Percentiles rank a stretch among this genome's conserved stretches.
Evolutionary conservation across 2,329 filamentous ascomycete genomes (phyloP).

Genomic region (Fusarium albosuccineum): DNA sequence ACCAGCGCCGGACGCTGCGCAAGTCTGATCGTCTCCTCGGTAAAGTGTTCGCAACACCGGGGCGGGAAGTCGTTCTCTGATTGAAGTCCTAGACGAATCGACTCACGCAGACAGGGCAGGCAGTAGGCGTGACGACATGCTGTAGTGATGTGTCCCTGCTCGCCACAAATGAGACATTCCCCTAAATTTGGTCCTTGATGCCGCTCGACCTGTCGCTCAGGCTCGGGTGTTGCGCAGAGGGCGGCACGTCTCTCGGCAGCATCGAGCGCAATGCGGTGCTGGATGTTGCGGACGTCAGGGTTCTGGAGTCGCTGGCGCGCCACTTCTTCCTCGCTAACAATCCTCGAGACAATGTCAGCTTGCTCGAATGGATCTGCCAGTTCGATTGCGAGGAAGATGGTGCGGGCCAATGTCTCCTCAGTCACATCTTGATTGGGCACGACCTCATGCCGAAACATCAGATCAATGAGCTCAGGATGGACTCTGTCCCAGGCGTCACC

Average conservation of each 20-base stretch:
- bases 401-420: conserved; percentile 28
- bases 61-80: conserved; percentile 41
- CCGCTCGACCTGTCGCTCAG: not conserved
- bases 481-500: conserved; percentile 24
- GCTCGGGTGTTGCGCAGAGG: conserved; percentile 1
- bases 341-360: conserved; percentile 32
- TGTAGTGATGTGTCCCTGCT: conserved; percentile 7
- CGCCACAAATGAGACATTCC: conserved; percentile 38
- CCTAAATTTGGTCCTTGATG: not conserved
- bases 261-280: conserved; percentile 28
- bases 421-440: conserved; percentile 21
- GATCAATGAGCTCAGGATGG: conserved; percentile 40
- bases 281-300: conserved; percentile 27
- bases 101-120: conserved; percentile 32
- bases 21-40: conserved; percentile 25
- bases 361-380: conserved; percentile 36
- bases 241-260: conserved; percentile 23
- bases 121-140: conserved; percentile 42
- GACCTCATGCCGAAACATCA: conserved; percentile 23
- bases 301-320: conserved; percentile 29
- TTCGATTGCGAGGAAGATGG: conserved; percentile 38
- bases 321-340: conserved; percentile 42
- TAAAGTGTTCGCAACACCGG: conserved; percentile 36
- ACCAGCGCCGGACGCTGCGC: conserved; percentile 34
- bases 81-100: conserved; percentile 36